Percentiles rank a stretch among this genome's conserved stretches.
Evolutionary conservation across 2,329 filamentous ascomycete species (phyloP).

Genomic region (Epichloe festucae): DNA sequence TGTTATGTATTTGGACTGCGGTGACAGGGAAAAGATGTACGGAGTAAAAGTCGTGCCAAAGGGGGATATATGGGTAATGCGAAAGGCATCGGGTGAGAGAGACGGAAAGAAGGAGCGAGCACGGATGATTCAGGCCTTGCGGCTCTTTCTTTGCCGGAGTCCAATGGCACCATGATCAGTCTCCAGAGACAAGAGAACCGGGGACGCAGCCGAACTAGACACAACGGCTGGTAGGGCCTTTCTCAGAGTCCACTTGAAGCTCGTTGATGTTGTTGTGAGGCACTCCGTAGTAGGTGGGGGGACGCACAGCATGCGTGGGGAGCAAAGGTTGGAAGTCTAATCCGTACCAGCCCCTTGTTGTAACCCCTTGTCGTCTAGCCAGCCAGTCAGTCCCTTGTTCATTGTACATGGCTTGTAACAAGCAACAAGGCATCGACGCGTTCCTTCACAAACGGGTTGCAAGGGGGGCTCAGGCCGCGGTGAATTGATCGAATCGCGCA

Average conservation of each 20-base stretch:
- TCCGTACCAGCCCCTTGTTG: too few relatives aligned
- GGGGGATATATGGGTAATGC: background rate
- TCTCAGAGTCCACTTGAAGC: background rate
- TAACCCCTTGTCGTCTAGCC: too few relatives aligned
- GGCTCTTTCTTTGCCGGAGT: background rate
- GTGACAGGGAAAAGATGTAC: background rate
- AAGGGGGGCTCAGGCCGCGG: too few relatives aligned
- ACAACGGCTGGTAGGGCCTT: conserved; percentile 4
- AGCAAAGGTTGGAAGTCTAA: too few relatives aligned
- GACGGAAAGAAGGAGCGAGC: background rate
- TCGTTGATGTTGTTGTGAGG: background rate
- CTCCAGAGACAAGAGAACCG: conserved; percentile 1
- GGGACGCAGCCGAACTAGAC: conserved; percentile 5
- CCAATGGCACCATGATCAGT: too few relatives aligned
- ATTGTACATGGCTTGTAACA: too few relatives aligned
- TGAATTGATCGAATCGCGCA: too few relatives aligned
- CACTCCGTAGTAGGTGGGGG: too few relatives aligned
- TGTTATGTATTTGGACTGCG: background rate
- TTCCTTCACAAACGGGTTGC: too few relatives aligned
- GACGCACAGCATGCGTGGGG: too few relatives aligned
- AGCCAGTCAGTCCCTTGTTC: too few relatives aligned
- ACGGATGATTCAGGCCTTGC: conserved; percentile 6
- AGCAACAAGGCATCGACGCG: too few relatives aligned
- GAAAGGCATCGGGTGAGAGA: background rate
- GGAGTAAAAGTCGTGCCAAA: background rate